Percentiles rank a stretch among this genome's conserved stretches.
phyloP scores from a whole-genome alignment of 768 basidiomycete genomes.

The Melanogaster broomeanus region DNA sequence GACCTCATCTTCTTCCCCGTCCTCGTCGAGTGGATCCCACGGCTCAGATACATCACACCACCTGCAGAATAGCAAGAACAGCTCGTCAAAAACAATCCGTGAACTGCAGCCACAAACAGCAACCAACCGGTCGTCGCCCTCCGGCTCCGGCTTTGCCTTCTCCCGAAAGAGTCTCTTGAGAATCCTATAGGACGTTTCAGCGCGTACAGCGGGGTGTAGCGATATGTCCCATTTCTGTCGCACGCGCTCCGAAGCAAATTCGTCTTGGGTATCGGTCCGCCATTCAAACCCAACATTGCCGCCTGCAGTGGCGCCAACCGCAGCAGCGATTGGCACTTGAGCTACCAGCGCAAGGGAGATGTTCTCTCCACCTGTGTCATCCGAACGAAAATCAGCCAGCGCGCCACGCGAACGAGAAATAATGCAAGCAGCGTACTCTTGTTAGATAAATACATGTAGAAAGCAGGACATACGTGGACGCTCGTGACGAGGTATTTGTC shows the following conservation, averaged over 20 bases:
- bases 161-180: slow-evolving; percentile 9
- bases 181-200: slow-evolving; percentile 16
- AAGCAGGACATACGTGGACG: slow-evolving; percentile 33
- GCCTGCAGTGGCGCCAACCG: slow-evolving; percentile 10
- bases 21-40: slow-evolving; percentile 27
- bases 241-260: slow-evolving; percentile 24
- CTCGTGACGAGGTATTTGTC: slow-evolving; percentile 37
- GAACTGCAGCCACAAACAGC: background rate
- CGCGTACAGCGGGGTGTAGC: slow-evolving; percentile 28
- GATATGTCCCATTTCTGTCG: slow-evolving; percentile 21
- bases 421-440: slow-evolving; percentile 12
- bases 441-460: slow-evolving; percentile 34
- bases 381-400: no score
- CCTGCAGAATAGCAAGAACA: slow-evolving; percentile 8
- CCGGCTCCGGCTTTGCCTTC: background rate
- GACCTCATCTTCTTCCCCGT: slow-evolving; percentile 22
- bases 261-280: slow-evolving; percentile 20
- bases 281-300: slow-evolving; percentile 15
- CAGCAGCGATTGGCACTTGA: slow-evolving; percentile 11
- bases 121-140: slow-evolving; percentile 22
- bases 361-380: slow-evolving; percentile 22
- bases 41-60: slow-evolving; percentile 20
- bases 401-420: no score
- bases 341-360: slow-evolving; percentile 23
- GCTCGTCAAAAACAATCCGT: background rate